Conservation (phyloP, 352 stramenopile species). For the Thalassiosira mediterranea region DNA sequence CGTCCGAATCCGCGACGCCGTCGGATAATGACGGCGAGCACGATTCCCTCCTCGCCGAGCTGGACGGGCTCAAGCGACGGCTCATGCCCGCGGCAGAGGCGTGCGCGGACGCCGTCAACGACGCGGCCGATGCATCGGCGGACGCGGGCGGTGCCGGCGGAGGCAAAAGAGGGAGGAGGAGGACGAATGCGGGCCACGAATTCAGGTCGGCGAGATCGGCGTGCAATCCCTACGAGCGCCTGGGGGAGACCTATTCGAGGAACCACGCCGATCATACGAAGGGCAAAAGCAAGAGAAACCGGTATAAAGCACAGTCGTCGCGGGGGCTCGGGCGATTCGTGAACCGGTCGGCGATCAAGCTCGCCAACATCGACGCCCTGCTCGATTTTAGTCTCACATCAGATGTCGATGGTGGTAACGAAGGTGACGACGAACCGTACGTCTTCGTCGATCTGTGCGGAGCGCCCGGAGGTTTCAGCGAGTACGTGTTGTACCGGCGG, state of each 20-base stretch:
- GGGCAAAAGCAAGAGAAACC: conserved; percentile 8
- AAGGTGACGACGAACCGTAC: conserved; percentile 35
- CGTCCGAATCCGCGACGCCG: neutral
- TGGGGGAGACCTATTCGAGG: conserved; percentile 49
- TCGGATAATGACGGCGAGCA: neutral
- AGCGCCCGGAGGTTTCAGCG: conserved; percentile 80
- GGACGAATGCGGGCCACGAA: conserved; percentile 32
- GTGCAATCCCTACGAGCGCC: conserved; percentile 74
- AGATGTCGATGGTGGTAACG: neutral
- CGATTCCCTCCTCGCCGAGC: conserved; percentile 14
- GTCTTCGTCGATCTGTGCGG: conserved; percentile 82
- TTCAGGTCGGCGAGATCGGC: conserved; percentile 63
- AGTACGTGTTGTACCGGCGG: conserved; percentile 76
- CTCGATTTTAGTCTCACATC: conserved; percentile 62
- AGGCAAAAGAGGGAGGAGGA: neutral
- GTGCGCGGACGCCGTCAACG: conserved; percentile 37
- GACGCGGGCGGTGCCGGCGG: neutral
- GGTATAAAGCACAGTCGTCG: conserved; percentile 1
- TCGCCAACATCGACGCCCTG: conserved; percentile 84
- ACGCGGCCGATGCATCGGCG: neutral
- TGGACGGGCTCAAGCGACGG: conserved; percentile 61
- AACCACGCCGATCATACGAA: conserved; percentile 25
- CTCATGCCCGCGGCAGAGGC: conserved; percentile 57
- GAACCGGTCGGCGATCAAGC: conserved; percentile 84
- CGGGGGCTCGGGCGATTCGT: conserved; percentile 49